Conservation (phyloP, 2,329 filamentous ascomycete species). For the Botryotinia narcissicola region DNA sequence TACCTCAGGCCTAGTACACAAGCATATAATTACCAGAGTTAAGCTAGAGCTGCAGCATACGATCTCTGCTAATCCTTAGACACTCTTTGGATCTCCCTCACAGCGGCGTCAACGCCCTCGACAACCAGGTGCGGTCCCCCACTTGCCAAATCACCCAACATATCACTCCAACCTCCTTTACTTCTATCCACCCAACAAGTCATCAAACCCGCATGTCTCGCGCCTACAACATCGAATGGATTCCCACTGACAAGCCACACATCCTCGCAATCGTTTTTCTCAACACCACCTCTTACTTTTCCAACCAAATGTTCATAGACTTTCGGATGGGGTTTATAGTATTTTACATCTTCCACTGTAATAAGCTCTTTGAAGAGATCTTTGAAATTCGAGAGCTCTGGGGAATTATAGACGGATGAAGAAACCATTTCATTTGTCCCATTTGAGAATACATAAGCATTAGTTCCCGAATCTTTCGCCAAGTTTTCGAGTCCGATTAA, state of each 20-base stretch:
- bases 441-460: constrained; percentile 67
- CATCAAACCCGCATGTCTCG: constrained; percentile 58
- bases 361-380: constrained; percentile 53
- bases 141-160: constrained; percentile 47
- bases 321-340: constrained; percentile 64
- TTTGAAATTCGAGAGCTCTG: constrained; percentile 50
- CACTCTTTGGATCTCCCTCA: constrained; percentile 41
- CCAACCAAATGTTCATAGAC: constrained; percentile 53
- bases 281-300: constrained; percentile 38
- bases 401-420: constrained; percentile 57
- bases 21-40: neutral
- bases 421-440: constrained; percentile 63
- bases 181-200: constrained; percentile 66
- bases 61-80: constrained; percentile 28
- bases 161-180: constrained; percentile 60
- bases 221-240: constrained; percentile 70
- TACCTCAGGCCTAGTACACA: neutral
- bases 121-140: constrained; percentile 54
- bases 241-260: constrained; percentile 72
- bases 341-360: constrained; percentile 57
- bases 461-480: constrained; percentile 37
- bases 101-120: constrained; percentile 56
- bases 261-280: constrained; percentile 41
- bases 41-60: neutral
- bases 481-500: constrained; percentile 50